A percentile compares a stretch with the other conserved stretches of the same genome.
These are phyloP conservation scores for Mortierella sp. DNA, from an alignment of 371 early-diverging fungal genomes.

Conservation along the genomic window DNA sequence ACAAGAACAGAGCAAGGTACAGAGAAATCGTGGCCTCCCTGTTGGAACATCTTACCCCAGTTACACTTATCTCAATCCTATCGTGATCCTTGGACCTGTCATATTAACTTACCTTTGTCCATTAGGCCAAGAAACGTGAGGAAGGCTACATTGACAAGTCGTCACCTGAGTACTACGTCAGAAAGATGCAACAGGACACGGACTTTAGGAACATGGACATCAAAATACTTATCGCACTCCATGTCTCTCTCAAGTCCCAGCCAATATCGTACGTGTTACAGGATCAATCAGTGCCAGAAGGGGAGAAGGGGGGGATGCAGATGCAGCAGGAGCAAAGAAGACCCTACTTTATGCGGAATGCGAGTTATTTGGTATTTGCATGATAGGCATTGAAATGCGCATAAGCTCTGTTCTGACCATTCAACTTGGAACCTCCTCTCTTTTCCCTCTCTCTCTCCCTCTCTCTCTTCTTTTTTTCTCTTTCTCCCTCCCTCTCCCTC, in stretches of 20 bases:
- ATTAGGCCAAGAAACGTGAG: conserved; percentile 12
- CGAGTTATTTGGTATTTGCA: too few species aligned
- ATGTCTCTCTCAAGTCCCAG: conserved; percentile 73
- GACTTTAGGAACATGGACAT: conserved; percentile 65
- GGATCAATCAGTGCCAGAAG: too few species aligned
- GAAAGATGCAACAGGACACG: conserved; percentile 62
- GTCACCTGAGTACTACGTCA: conserved; percentile 68
- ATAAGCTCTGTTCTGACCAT: neutral
- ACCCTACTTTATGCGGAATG: too few species aligned
- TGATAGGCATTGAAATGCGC: too few species aligned
- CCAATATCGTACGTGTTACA: conserved; percentile 66
- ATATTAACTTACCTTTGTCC: neutral
- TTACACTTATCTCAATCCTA: neutral
- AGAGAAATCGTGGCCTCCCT: neutral
- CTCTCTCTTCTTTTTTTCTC: too few species aligned
- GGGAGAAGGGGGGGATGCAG: too few species aligned
- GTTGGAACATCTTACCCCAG: neutral
- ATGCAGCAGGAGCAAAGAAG: too few species aligned
- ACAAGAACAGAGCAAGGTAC: conserved; percentile 11
- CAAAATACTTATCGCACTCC: conserved; percentile 61
- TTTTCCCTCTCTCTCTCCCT: neutral
- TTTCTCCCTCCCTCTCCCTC: too few species aligned
- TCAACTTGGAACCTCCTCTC: neutral
- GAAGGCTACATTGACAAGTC: conserved; percentile 54
- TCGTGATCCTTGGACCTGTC: neutral